Percentiles rank a stretch among this genome's conserved stretches.
These are phyloP conservation scores for Aureobasidium leucospermi DNA, from an alignment of 2,329 filamentous ascomycete genomes.

Conservation along the genomic window DNA sequence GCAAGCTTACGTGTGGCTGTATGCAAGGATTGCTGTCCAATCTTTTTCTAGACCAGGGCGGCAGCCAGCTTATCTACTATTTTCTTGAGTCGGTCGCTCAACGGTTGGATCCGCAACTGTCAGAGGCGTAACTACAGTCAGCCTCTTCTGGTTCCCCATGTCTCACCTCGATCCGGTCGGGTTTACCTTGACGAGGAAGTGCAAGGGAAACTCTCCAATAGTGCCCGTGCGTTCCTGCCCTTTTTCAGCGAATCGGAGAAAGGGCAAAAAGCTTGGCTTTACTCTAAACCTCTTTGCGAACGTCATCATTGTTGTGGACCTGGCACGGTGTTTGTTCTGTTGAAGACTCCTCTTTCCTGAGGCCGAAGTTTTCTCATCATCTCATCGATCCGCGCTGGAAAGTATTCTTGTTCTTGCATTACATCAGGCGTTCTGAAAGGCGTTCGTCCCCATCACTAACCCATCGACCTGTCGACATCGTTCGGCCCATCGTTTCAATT, in stretches of 20 bases:
- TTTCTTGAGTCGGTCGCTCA: neutral
- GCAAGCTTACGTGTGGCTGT: constrained; percentile 7
- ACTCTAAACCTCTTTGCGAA: neutral
- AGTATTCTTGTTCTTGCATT: neutral
- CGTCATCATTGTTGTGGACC: neutral
- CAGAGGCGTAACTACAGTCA: neutral
- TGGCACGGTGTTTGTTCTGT: neutral
- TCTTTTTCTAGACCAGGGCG: neutral
- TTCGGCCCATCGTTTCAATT: constrained; percentile 1
- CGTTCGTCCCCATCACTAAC: neutral
- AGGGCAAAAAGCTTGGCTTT: neutral
- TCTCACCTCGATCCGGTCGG: neutral
- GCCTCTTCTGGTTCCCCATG: neutral
- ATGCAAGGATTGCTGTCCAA: neutral
- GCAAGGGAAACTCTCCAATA: neutral
- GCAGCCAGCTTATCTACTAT: constrained; percentile 4
- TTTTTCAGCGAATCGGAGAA: neutral
- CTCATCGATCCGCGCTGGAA: neutral
- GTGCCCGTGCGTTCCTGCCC: neutral
- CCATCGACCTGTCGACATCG: neutral
- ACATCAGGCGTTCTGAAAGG: neutral
- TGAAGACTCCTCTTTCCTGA: neutral
- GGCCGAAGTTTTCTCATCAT: neutral
- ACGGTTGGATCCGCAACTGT: neutral
- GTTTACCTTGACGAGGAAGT: neutral